Percentiles rank a stretch among this genome's conserved stretches.
phyloP scores from a whole-genome alignment of 441 rosid species.

The Jatropha podagrica region DNA sequence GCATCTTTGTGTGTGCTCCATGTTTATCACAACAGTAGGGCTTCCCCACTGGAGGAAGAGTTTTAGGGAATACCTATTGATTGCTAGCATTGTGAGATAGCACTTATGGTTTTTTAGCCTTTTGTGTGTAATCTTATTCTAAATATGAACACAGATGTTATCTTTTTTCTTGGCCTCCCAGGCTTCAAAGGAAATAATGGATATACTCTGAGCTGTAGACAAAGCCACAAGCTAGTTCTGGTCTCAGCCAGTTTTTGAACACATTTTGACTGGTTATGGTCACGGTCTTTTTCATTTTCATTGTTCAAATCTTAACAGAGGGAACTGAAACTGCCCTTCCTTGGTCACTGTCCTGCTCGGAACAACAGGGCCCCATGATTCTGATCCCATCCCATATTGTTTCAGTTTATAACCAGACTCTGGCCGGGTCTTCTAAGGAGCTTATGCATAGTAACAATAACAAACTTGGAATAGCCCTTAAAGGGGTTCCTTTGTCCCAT shows the following conservation, averaged over 20 bases:
- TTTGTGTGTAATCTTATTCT: background rate
- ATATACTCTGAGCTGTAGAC: background rate
- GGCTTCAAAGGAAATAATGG: background rate
- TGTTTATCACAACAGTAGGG: slow-evolving; percentile 29
- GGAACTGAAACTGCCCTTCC: too few species aligned
- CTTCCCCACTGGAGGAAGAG: slow-evolving; percentile 47
- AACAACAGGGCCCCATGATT: too few species aligned
- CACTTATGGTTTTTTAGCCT: background rate
- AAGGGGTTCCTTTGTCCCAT: background rate
- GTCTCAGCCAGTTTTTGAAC: too few species aligned
- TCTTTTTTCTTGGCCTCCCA: background rate
- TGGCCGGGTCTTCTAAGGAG: too few species aligned
- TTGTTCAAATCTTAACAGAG: too few species aligned
- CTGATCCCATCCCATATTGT: too few species aligned
- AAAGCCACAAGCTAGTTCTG: too few species aligned
- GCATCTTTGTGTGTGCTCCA: background rate
- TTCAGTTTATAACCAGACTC: too few species aligned
- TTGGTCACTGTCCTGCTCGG: too few species aligned
- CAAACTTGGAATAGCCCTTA: slow-evolving; percentile 2
- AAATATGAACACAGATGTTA: background rate
- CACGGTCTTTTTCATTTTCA: too few species aligned
- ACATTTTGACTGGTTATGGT: too few species aligned
- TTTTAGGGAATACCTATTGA: slow-evolving; percentile 3
- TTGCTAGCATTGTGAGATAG: background rate
- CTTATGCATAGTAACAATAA: background rate